phyloP scores from a whole-genome alignment of 805 yeast genomes.

The Yamadazyma olivae region DNA sequence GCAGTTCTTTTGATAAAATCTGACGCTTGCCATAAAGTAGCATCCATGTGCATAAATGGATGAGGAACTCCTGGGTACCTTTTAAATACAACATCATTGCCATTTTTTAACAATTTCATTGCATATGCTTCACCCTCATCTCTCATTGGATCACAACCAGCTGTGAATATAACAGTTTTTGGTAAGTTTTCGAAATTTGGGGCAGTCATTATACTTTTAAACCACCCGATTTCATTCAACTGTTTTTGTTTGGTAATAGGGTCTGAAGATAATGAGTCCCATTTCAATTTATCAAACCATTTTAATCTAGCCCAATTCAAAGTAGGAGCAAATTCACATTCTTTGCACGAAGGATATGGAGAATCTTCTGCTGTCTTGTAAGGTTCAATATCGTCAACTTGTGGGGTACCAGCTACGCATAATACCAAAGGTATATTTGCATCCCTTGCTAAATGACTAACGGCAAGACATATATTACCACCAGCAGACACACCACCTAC shows the following conservation, averaged over 20 bases:
- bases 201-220: slow-evolving; percentile 22
- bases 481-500: slow-evolving; percentile 24
- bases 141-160: slow-evolving; percentile 31
- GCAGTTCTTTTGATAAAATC: slow-evolving; percentile 24
- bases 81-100: slow-evolving; percentile 23
- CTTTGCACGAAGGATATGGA: slow-evolving; percentile 20
- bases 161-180: slow-evolving; percentile 25
- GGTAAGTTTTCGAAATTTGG: slow-evolving; percentile 22
- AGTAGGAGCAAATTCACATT: slow-evolving; percentile 29
- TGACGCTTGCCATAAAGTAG: slow-evolving; percentile 24
- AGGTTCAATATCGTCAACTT: slow-evolving; percentile 24
- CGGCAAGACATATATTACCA: slow-evolving; percentile 22
- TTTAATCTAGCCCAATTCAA: slow-evolving; percentile 27
- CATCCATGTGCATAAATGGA: slow-evolving; percentile 32
- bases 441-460: slow-evolving; percentile 25
- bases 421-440: slow-evolving; percentile 17
- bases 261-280: slow-evolving; percentile 20
- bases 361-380: slow-evolving; percentile 20
- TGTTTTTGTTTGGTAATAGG: slow-evolving; percentile 11
- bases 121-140: slow-evolving; percentile 31
- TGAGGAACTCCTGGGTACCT: slow-evolving; percentile 30
- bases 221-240: slow-evolving; percentile 25
- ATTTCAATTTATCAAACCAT: slow-evolving; percentile 26
- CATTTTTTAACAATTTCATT: slow-evolving; percentile 19
- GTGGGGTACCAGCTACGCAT: slow-evolving; percentile 29